A percentile compares a stretch with the other conserved stretches of the same genome.
Conservation (phyloP, 192 early-diverging fungal species). For the Coemansia reversa region DNA sequence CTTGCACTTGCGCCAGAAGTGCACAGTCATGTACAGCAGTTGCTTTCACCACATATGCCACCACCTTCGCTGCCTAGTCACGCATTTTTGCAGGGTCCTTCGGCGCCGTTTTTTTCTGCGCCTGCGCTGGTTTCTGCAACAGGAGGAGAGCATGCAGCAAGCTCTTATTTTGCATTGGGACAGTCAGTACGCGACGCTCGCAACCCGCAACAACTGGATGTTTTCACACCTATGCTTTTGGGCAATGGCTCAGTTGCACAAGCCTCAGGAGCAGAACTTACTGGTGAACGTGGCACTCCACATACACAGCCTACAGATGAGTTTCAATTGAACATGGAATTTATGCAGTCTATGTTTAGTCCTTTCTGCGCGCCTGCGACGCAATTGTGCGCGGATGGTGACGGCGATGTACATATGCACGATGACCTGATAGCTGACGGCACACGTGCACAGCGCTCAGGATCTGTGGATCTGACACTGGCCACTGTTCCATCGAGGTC, state of each 20-base stretch:
- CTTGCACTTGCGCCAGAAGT: neutral
- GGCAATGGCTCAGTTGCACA: neutral
- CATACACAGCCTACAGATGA: neutral
- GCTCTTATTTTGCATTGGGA: constrained; percentile 45
- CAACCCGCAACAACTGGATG: constrained; percentile 7
- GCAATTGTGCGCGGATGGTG: neutral
- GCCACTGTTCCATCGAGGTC: constrained; percentile 28
- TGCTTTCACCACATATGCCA: constrained; percentile 10
- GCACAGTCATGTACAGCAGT: neutral
- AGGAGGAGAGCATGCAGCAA: constrained; percentile 35
- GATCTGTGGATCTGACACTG: constrained; percentile 40
- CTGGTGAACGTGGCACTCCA: neutral
- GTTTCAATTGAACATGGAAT: constrained; percentile 34
- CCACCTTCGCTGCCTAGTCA: neutral
- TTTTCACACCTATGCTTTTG: constrained; percentile 13
- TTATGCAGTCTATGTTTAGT: constrained; percentile 43
- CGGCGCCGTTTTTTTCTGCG: constrained; percentile 43
- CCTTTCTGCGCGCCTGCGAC: constrained; percentile 23
- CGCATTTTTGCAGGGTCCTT: neutral
- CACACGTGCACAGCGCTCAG: constrained; percentile 30
- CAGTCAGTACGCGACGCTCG: neutral
- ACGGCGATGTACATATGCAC: constrained; percentile 31
- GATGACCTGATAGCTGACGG: neutral
- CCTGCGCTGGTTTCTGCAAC: constrained; percentile 41
- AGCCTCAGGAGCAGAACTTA: neutral